Evolutionary conservation across 106 monocot species (phyloP).

Genomic region (Acanthochlamys bracteata): DNA sequence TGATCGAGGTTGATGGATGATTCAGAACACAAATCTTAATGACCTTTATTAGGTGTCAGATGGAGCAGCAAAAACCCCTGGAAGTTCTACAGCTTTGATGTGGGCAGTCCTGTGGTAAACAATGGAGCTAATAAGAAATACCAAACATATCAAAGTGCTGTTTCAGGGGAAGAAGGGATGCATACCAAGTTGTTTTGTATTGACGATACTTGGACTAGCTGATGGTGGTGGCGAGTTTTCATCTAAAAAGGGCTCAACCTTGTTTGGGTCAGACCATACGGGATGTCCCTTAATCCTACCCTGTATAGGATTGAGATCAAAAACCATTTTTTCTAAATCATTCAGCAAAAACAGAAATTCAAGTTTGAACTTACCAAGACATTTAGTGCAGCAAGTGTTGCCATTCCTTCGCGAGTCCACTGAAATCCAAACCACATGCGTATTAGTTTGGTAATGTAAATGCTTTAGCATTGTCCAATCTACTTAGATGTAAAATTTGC

Average conservation of each 20-base stretch:
- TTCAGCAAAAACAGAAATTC: neutral
- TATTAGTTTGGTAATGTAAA: too few relatives aligned
- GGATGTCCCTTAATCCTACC: constrained; percentile 96
- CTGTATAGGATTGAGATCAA: constrained; percentile 15
- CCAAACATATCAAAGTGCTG: neutral
- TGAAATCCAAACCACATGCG: constrained; percentile 15
- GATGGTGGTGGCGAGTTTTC: constrained; percentile 61
- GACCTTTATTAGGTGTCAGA: too few relatives aligned
- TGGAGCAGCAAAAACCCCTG: neutral
- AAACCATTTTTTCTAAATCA: neutral
- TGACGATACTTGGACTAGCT: constrained; percentile 92
- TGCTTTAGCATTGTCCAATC: too few relatives aligned
- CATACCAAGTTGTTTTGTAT: constrained; percentile 86
- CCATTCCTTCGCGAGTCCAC: constrained; percentile 99
- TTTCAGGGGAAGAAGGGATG: neutral
- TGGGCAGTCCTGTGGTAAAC: constrained; percentile 9
- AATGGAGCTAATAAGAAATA: neutral
- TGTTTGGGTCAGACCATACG: constrained; percentile 73
- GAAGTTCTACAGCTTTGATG: constrained; percentile 9
- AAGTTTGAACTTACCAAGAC: constrained; percentile 52
- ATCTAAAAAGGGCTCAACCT: constrained; percentile 65
- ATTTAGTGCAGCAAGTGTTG: constrained; percentile 92
- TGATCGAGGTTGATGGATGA: too few relatives aligned
- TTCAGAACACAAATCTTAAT: too few relatives aligned
- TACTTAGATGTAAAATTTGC: neutral